Base-by-base conservation (phyloP, 2,329 filamentous ascomycete genomes). In the Xylaria sp. region DNA sequence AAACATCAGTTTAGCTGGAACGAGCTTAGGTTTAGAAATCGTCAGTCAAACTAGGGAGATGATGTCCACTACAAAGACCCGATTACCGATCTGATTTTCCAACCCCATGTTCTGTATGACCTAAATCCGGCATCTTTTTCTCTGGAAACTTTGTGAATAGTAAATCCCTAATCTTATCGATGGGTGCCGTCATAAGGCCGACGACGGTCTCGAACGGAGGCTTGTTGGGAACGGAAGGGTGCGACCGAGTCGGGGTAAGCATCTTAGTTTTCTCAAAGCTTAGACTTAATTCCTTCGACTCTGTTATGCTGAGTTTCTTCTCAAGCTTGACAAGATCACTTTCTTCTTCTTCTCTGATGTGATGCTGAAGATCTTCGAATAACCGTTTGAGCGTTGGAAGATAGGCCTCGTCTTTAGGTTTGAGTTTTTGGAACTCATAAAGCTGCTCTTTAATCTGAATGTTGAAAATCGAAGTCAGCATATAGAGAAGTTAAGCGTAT, bases 91-190 rank as follows among this genome's bases (percentile, higher is more conserved):
- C 62, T 11, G 66, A 66, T 33, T 68, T 66, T 2, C 67, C 67
- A 3, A 69, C 59, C 5, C 67, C 63, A 20, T 56, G 67, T 33
- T 46, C 53, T 4, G 20, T 66, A 33, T 66, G 59, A 3, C 63
- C 67, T 28, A 69, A 56, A 56, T 63, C 15, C 5, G 67, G 63
- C 57, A 42, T 36, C 54, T 72, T 60, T 81, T 77, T 73, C 15
- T 80, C 76, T 0, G 84, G 85, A 72, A 86, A 88, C 71, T 81
- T 84, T 11, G 82, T 77, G 71, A 88, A 86, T 7, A 69, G 54
- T 4, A 87, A 57, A 77, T 87, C 84, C 38, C 77, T 76, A 23
- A 88, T 70, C 65, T 82, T 82, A 74, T 88, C 86, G n/a, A 88
- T 77, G 0, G 86, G 86, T 11, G 85, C 85, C 1, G 82, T 77